These are phyloP conservation scores for Hysterium pulicare DNA, from an alignment of 2,329 filamentous ascomycete species.

Conservation along the genomic window DNA sequence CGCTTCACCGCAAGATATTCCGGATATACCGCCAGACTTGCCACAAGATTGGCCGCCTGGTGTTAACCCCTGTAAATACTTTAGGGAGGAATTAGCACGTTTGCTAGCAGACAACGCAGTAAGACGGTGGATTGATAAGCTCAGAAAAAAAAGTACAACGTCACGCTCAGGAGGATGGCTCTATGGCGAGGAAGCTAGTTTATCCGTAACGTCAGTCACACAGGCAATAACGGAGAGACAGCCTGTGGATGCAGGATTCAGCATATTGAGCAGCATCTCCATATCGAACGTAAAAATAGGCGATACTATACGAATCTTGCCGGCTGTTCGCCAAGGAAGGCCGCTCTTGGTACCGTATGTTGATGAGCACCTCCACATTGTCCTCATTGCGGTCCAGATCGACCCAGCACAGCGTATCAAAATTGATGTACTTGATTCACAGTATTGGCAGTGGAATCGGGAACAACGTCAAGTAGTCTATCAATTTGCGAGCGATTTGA, in stretches of 20 bases:
- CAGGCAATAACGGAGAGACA: background rate
- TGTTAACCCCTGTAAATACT: constrained; percentile 9
- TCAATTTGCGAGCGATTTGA: background rate
- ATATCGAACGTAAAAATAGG: too few species aligned
- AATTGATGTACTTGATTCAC: constrained; percentile 4
- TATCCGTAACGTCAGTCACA: background rate
- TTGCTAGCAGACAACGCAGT: background rate
- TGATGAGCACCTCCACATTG: too few species aligned
- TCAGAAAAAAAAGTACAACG: background rate
- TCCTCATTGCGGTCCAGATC: background rate
- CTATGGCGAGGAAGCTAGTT: background rate
- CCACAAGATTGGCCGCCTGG: too few species aligned
- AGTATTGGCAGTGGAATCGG: background rate
- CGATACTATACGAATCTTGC: too few species aligned
- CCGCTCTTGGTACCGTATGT: too few species aligned
- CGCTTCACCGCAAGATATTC: too few species aligned
- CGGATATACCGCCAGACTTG: too few species aligned
- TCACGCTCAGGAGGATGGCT: background rate
- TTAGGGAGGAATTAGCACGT: background rate
- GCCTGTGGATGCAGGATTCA: background rate
- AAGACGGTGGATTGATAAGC: background rate
- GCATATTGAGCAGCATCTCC: background rate
- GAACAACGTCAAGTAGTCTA: background rate
- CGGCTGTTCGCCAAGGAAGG: too few species aligned
- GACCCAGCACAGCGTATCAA: background rate